phyloP scores from a whole-genome alignment of 1,139 yeast species.

The Spathaspora sp. region DNA sequence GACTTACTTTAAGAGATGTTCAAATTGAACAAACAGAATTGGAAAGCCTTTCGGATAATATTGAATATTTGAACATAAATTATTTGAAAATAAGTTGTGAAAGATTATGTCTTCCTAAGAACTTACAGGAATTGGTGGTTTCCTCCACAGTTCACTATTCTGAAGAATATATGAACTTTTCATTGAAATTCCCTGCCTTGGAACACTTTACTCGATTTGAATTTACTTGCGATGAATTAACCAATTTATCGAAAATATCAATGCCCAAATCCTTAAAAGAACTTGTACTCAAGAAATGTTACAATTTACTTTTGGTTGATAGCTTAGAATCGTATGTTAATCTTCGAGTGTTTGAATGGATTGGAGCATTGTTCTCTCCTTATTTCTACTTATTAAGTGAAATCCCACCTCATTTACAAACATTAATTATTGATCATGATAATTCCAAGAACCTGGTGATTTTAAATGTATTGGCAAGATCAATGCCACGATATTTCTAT shows the following conservation, averaged over 20 bases:
- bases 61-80: slow-evolving; percentile 5
- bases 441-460: slow-evolving; percentile 3
- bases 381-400: slow-evolving; percentile 3
- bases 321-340: slow-evolving; percentile 5
- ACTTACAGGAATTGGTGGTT: slow-evolving; percentile 5
- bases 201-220: neutral
- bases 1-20: slow-evolving; percentile 4
- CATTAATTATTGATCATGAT: slow-evolving; percentile 7
- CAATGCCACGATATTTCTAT: slow-evolving; percentile 8
- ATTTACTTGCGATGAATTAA: slow-evolving; percentile 5
- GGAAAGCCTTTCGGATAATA: slow-evolving; percentile 2
- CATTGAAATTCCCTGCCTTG: neutral
- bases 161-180: slow-evolving; percentile 1
- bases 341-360: slow-evolving; percentile 7
- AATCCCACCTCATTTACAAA: slow-evolving; percentile 5
- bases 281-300: slow-evolving; percentile 4
- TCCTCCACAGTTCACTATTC: neutral
- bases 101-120: slow-evolving; percentile 1
- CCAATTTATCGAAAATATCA: slow-evolving; percentile 3
- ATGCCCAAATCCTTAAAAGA: slow-evolving; percentile 6
- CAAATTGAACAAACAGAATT: slow-evolving; percentile 4
- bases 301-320: slow-evolving; percentile 4
- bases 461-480: slow-evolving; percentile 3
- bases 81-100: slow-evolving; percentile 2
- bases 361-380: slow-evolving; percentile 8